Base-by-base conservation (phyloP, 1,139 yeast species). In the Arxiozyma telluris region DNA sequence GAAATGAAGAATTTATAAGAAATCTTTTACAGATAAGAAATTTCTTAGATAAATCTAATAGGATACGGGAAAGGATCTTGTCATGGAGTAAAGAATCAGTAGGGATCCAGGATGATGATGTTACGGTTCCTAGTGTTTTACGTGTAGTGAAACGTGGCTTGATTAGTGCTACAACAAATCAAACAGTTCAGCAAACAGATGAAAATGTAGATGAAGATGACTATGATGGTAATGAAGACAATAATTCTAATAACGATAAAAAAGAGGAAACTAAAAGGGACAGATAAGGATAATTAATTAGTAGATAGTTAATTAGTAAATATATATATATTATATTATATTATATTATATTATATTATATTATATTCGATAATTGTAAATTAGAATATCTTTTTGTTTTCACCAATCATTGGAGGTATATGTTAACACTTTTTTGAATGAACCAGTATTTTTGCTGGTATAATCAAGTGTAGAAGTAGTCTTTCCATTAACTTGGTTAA, bases 21-120 rank as follows among this genome's bases (percentile, higher is more conserved):
- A 87, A 90, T 59, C 74, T 93, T 67, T 75, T 81, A 25, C 79
- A 76, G 46, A 79, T 93, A 49, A 77, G 97, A 60, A 78, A 78
- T 63, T 94, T 91, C 1, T 73, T 91, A 27, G 81, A 87, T 42
- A 78, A 88, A 60, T 93, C 96, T 0, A 89, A 87, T 62, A 73
- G 93, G 56, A 77, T 86, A 60, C 84, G 87, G 62, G 78, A 77
- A 52, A 81, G 83, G 60, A 78, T 91, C 50, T 78, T 75, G 59
- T 79, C 80, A 63, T 90, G 97, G 97, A 87, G 94, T 54, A 80
- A 80, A 63, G 97, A 90, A 67, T 86, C 87, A 80, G 76, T 83
- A 61, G 95, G 90, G 49, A 85, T 84, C 48, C 79, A 77, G 49
- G 79, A 77, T 59, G 74, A 73, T 41, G 73, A 67, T 51, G 69